These are phyloP conservation scores for Catunica adiposa DNA, from an alignment of 2,329 filamentous ascomycete genomes.

Conservation along the genomic window DNA sequence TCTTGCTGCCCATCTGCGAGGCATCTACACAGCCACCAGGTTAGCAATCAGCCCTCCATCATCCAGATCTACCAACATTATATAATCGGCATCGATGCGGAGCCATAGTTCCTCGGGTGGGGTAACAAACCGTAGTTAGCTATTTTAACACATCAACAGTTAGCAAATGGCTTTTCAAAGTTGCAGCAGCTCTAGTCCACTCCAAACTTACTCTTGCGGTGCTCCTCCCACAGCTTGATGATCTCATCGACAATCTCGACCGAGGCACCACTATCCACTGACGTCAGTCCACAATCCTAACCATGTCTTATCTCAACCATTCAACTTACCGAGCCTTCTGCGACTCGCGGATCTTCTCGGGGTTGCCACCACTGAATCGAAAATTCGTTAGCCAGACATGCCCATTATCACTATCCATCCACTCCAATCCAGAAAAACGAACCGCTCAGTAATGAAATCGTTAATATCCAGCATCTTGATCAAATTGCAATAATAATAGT, in stretches of 20 bases:
- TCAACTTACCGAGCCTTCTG: constrained; percentile 57
- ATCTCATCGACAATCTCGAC: constrained; percentile 83
- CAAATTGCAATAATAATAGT: neutral
- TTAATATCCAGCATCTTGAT: constrained; percentile 54
- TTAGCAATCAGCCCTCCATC: neutral
- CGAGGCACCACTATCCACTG: constrained; percentile 30
- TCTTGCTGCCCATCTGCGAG: constrained; percentile 65
- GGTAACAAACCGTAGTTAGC: constrained; percentile 13
- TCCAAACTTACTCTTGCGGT: constrained; percentile 46
- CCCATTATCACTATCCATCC: neutral
- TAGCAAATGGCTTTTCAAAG: neutral
- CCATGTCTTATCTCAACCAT: neutral
- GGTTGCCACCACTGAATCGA: constrained; percentile 56
- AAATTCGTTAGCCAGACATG: neutral
- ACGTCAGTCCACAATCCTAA: constrained; percentile 1
- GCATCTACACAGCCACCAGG: constrained; percentile 25
- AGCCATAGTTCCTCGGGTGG: neutral
- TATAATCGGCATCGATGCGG: too few species aligned
- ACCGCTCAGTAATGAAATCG: constrained; percentile 61
- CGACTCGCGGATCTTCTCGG: constrained; percentile 79
- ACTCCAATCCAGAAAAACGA: constrained; percentile 5
- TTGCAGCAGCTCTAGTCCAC: neutral
- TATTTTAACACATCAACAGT: constrained; percentile 3
- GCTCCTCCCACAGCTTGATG: constrained; percentile 71
- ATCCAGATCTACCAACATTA: neutral